These are phyloP conservation scores for Echinosophora koreensis DNA, from an alignment of 306 rosid genomes.

Conservation along the genomic window DNA sequence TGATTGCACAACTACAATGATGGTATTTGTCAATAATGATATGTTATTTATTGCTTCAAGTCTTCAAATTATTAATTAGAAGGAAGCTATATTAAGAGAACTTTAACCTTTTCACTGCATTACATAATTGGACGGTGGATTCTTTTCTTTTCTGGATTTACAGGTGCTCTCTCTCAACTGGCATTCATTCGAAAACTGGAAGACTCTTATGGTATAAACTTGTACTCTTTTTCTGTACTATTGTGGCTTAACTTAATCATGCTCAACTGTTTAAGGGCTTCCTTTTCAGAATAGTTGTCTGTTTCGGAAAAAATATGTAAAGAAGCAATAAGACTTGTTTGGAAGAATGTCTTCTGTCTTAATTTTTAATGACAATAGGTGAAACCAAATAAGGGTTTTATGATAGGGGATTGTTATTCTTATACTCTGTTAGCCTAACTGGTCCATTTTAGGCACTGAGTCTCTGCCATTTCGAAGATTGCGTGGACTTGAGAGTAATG, in stretches of 20 bases:
- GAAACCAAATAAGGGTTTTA: constrained; percentile 13
- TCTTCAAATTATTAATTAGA: constrained; percentile 1
- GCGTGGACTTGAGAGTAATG: constrained; percentile 53
- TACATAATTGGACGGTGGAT: neutral
- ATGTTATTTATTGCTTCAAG: neutral
- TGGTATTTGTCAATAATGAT: neutral
- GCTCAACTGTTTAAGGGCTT: neutral
- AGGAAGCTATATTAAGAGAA: neutral
- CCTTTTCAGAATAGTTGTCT: neutral
- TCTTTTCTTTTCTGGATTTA: constrained; percentile 39
- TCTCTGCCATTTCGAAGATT: constrained; percentile 62
- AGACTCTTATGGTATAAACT: constrained; percentile 75
- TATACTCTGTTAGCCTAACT: constrained; percentile 38
- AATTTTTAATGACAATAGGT: neutral
- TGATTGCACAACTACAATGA: neutral
- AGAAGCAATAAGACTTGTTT: neutral
- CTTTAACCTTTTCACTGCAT: neutral
- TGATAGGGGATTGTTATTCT: constrained; percentile 9
- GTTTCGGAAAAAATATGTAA: neutral
- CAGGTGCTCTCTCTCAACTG: constrained; percentile 95
- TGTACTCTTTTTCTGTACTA: constrained; percentile 8
- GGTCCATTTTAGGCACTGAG: constrained; percentile 55
- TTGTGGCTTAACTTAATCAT: constrained; percentile 19
- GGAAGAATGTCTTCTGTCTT: constrained; percentile 12
- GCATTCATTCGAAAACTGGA: constrained; percentile 88